phyloP scores from a whole-genome alignment of 768 basidiomycete species.

The Kwoniella newhampshirensis region DNA sequence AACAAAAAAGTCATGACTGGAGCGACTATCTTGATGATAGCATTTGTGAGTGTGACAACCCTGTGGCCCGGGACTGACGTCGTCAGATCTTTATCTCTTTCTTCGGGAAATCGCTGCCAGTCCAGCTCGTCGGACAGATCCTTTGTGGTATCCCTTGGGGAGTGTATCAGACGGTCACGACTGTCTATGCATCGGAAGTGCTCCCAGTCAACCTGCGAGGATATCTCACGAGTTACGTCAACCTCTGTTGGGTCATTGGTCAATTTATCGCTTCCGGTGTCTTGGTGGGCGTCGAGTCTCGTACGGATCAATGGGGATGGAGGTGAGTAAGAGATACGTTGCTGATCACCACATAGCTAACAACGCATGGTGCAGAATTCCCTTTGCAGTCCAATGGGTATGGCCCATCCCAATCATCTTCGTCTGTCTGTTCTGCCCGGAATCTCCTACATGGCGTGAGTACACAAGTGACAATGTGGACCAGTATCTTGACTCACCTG shows the following conservation, averaged over 20 bases:
- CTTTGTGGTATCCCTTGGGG: slow-evolving; percentile 42
- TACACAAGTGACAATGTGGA: too few species aligned
- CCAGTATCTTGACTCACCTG: background rate
- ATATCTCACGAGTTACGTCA: slow-evolving; percentile 44
- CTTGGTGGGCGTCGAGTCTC: slow-evolving; percentile 13
- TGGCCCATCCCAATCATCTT: slow-evolving; percentile 36
- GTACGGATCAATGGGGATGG: slow-evolving; percentile 12
- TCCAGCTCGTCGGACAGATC: slow-evolving; percentile 29
- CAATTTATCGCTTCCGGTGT: slow-evolving; percentile 41
- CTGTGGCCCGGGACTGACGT: slow-evolving; percentile 44
- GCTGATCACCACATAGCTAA: slow-evolving; percentile 8
- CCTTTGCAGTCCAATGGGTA: slow-evolving; percentile 39
- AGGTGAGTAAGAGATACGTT: slow-evolving; percentile 2
- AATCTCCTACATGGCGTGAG: slow-evolving; percentile 39
- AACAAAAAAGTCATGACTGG: slow-evolving; percentile 36
- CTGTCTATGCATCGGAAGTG: slow-evolving; percentile 45
- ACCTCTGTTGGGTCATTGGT: slow-evolving; percentile 48
- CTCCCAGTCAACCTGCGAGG: slow-evolving; percentile 38
- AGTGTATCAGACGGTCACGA: slow-evolving; percentile 40
- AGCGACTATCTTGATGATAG: slow-evolving; percentile 17
- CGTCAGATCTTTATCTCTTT: slow-evolving; percentile 12
- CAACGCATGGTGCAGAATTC: background rate
- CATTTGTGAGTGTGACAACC: slow-evolving; percentile 35
- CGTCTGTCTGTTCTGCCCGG: slow-evolving; percentile 29
- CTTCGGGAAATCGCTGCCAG: background rate